Evolutionary conservation across 176 grass and related monocot genomes (phyloP).

Genomic region (Musa beccarii): DNA sequence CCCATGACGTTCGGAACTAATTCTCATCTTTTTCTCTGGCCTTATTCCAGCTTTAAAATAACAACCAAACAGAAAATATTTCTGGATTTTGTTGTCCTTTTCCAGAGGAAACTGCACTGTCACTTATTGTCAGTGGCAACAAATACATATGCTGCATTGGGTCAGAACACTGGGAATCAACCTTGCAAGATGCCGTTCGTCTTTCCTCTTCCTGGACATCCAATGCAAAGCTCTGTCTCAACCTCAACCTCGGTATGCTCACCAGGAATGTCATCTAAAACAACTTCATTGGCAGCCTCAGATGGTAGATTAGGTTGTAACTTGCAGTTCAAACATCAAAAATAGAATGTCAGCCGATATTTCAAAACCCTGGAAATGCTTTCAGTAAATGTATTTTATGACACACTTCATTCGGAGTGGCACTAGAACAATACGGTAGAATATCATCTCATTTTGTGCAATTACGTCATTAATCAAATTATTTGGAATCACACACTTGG

Average conservation of each 20-base stretch:
- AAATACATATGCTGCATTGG: neutral
- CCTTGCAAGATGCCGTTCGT: neutral
- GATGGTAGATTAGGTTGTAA: neutral
- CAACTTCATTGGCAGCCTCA: neutral
- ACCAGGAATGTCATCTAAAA: neutral
- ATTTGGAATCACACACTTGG: neutral
- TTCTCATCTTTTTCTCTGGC: no score
- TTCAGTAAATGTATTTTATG: neutral
- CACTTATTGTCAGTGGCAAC: neutral
- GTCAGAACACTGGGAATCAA: neutral
- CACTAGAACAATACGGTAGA: no score
- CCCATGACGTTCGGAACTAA: no score
- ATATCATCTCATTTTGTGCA: no score
- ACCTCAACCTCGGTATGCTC: slow-evolving; percentile 22
- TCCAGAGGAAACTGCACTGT: neutral
- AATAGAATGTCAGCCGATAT: neutral
- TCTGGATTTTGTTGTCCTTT: no score
- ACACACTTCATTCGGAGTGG: no score
- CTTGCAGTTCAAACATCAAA: slow-evolving; percentile 28
- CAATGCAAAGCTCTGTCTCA: slow-evolving; percentile 56
- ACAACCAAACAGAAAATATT: no score
- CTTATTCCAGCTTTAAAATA: no score
- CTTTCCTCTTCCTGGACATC: slow-evolving; percentile 32
- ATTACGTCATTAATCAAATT: no score
- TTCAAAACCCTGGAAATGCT: neutral